Conservation (phyloP, 1,284 basidiomycete species). For the Cryptococcus sp. region DNA sequence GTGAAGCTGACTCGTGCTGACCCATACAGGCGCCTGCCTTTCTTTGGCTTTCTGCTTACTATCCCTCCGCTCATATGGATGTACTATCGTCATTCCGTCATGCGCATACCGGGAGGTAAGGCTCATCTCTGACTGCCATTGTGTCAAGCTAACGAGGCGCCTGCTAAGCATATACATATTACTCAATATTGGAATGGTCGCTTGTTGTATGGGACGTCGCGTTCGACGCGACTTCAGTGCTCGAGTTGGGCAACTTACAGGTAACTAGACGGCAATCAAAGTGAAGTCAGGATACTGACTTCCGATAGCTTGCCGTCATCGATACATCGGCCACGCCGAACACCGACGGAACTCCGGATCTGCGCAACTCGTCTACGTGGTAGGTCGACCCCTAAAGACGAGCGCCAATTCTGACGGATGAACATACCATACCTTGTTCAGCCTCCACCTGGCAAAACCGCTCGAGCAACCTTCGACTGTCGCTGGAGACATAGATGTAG, state of each 20-base stretch:
- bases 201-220: conserved; percentile 76
- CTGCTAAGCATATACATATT: conserved; percentile 72
- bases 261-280: conserved; percentile 19
- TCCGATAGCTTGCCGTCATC: conserved; percentile 26
- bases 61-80: conserved; percentile 77
- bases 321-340: conserved; percentile 15
- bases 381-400: not conserved
- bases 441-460: no score
- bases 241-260: conserved; percentile 60
- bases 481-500: not conserved
- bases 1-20: not conserved
- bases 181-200: conserved; percentile 84
- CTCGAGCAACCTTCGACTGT: no score
- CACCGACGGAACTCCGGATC: conserved; percentile 4
- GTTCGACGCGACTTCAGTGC: conserved; percentile 69
- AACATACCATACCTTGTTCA: no score
- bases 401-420: no score
- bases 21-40: conserved; percentile 16
- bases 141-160: not conserved
- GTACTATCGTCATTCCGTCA: conserved; percentile 79
- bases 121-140: not conserved
- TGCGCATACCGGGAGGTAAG: conserved; percentile 74
- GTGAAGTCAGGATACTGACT: conserved; percentile 5
- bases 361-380: not conserved
- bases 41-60: conserved; percentile 62